Percentiles rank a stretch among this genome's conserved stretches.
Evolutionary conservation across 768 basidiomycete genomes (phyloP).

Genomic region (Trametes villosa): DNA sequence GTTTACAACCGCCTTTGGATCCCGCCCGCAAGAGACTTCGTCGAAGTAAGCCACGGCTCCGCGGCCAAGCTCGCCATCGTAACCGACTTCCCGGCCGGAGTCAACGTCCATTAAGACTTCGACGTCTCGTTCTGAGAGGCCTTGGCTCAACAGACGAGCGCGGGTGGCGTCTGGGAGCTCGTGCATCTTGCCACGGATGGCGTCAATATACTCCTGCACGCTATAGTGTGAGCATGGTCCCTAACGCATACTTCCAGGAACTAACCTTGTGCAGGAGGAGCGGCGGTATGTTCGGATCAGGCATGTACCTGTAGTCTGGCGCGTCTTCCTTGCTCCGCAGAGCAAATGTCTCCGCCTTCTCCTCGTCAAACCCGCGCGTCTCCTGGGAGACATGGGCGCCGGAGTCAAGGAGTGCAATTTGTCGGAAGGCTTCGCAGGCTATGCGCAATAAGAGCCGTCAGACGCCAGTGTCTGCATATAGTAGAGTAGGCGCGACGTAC

Average conservation of each 20-base stretch:
- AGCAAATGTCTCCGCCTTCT: slow-evolving; percentile 77
- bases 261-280: slow-evolving; percentile 54
- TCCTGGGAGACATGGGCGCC: slow-evolving; percentile 68
- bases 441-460: not conserved
- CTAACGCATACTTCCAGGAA: not conserved
- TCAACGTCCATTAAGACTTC: slow-evolving; percentile 80
- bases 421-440: slow-evolving; percentile 86
- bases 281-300: slow-evolving; percentile 90
- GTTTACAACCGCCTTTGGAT: slow-evolving; percentile 78
- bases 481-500: slow-evolving; percentile 46
- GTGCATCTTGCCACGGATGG: slow-evolving; percentile 61
- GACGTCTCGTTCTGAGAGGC: slow-evolving; percentile 65
- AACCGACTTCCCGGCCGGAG: slow-evolving; percentile 60
- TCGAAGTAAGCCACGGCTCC: slow-evolving; percentile 85
- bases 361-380: slow-evolving; percentile 89
- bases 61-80: slow-evolving; percentile 55
- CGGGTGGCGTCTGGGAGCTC: slow-evolving; percentile 74
- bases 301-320: slow-evolving; percentile 98
- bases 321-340: slow-evolving; percentile 92
- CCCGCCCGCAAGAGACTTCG: slow-evolving; percentile 56
- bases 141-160: slow-evolving; percentile 56
- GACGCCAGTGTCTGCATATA: too few species aligned
- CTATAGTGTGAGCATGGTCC: not conserved
- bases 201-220: slow-evolving; percentile 63
- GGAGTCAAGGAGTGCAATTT: slow-evolving; percentile 58